Conservation (phyloP, 371 early-diverging fungal genomes). For the Mortierella polycephala region DNA sequence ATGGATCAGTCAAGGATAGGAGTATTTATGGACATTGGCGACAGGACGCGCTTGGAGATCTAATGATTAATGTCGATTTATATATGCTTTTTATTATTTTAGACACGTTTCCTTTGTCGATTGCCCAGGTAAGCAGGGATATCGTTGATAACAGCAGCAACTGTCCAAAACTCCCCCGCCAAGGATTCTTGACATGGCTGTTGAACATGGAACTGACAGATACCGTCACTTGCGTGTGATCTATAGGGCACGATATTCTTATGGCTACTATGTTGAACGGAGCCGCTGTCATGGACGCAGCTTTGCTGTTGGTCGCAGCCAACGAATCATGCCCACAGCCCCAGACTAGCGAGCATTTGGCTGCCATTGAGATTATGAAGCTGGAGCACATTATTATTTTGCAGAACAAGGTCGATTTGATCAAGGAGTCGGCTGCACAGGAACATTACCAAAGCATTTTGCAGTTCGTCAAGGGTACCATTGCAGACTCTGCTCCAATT, state of each 20-base stretch:
- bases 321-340: constrained; percentile 99
- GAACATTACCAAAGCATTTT: constrained; percentile 97
- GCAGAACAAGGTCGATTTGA: constrained; percentile 99
- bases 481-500: constrained; percentile 97
- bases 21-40: too few species aligned
- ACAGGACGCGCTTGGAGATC: too few species aligned
- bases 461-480: constrained; percentile 96
- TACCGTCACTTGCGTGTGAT: neutral
- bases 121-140: constrained; percentile 88
- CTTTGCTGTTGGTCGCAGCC: constrained; percentile 98
- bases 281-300: constrained; percentile 99
- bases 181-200: neutral
- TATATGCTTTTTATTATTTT: neutral
- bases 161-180: neutral
- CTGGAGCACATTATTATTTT: constrained; percentile 98
- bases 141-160: neutral
- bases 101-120: constrained; percentile 99
- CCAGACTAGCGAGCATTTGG: constrained; percentile 99
- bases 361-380: constrained; percentile 99
- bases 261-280: constrained; percentile 99
- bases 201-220: neutral
- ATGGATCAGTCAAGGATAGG: neutral
- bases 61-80: neutral
- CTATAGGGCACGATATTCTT: constrained; percentile 96
- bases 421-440: constrained; percentile 95